Evolutionary conservation across 495 filamentous ascomycete genomes (phyloP).

Genomic region (Copromyces sp.): DNA sequence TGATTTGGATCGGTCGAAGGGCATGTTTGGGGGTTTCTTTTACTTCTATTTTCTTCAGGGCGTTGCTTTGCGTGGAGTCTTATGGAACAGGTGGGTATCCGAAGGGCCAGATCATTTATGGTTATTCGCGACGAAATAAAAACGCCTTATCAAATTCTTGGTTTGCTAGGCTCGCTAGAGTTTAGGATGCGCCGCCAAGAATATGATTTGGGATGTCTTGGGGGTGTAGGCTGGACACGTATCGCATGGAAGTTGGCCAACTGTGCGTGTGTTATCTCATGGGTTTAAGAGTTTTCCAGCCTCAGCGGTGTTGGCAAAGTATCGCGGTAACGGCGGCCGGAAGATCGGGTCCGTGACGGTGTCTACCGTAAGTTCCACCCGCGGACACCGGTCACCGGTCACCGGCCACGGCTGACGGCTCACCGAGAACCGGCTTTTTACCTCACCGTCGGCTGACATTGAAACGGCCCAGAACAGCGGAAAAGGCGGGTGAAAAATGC

Average conservation of each 20-base stretch:
- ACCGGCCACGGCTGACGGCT: no score
- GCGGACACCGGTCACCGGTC: background rate
- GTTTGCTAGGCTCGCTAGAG: background rate
- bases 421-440: background rate
- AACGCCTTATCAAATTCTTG: background rate
- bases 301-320: background rate
- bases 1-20: background rate
- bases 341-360: background rate
- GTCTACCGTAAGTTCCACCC: background rate
- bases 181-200: background rate
- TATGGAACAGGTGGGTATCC: background rate
- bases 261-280: background rate
- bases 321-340: background rate
- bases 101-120: background rate
- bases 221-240: background rate
- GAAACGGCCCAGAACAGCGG: background rate
- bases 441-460: background rate
- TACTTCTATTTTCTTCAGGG: background rate
- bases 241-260: background rate
- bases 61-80: background rate
- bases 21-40: background rate
- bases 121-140: background rate
- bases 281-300: background rate
- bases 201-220: background rate
- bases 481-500: background rate